Evolutionary conservation across 2,329 filamentous ascomycete genomes (phyloP), one percentile per base, ranked within the genome.

Genomic region (Aphanoascus verrucosus): DNA sequence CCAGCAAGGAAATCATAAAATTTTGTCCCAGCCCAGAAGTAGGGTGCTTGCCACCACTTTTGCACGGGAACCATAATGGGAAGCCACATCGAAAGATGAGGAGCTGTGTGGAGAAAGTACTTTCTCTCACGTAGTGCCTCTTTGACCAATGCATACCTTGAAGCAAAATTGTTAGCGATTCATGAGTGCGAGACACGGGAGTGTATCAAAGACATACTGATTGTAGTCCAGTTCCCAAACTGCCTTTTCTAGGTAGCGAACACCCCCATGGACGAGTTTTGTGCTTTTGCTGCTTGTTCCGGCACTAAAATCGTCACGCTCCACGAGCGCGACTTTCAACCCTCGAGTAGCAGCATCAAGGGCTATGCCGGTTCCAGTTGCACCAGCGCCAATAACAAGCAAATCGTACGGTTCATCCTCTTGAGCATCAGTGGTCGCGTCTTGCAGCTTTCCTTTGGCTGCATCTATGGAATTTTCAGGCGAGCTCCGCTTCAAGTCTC

Each of bases 271-370:
- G 15, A 93, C 87, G 51, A 93, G 77, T 71, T 93, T 93, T 47
- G 86, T 93, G 72, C 85, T 89, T 74, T 91, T 91, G 69, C 84
- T 88, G 73, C 85, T 89, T 40, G 86, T 91, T 31, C 87, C 86
- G 57, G 83, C 79, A 61, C 83, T 84, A 67, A 91, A 93, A 69
- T 93, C 86, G 67, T 91, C 87, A 57, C 86, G 78, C 72, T 93
- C 86, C 14, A 93, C 85, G 49, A 90, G 72, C 11, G 87, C 86
- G 55, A 93, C 86, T 70, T 83, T 87, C 62, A 91, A 72, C 1
- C 86, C 86, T 60, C 86, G 79, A 1, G 86, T 90, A 19, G 82
- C 84, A 35, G 86, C 86, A 69, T 93, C 86, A 44, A 93, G 78
- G 11, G 87, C 86, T 62, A 93, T 88, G 20, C 86, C 86, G 5